Evolutionary conservation across 176 grass and related monocot species (phyloP).

Genomic region (Rhynchospora pubera): DNA sequence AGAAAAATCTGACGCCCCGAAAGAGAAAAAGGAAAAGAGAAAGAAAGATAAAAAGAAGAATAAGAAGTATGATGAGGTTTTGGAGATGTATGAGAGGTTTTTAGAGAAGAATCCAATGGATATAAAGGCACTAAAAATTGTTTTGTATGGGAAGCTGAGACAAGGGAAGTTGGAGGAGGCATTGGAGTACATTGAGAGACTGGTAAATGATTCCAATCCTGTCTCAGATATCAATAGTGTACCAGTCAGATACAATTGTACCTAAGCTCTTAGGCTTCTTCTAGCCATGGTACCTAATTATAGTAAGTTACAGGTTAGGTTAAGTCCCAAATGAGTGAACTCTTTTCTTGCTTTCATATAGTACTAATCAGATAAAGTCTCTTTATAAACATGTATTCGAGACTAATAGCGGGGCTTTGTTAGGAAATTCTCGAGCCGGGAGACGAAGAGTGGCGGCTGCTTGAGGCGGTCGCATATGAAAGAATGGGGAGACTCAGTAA

Average conservation of each 20-base stretch:
- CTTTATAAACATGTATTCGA: neutral
- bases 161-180: constrained; percentile 52
- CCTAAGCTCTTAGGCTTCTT: neutral
- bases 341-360: neutral
- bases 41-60: constrained; percentile 2
- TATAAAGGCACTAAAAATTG: constrained; percentile 61
- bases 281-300: neutral
- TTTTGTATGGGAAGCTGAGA: constrained; percentile 63
- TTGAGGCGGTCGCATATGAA: constrained; percentile 70
- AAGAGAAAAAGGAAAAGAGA: neutral
- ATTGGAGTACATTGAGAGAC: constrained; percentile 35
- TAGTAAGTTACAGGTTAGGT: neutral
- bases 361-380: neutral
- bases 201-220: constrained; percentile 26
- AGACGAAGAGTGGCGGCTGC: constrained; percentile 71
- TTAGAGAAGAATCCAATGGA: constrained; percentile 46
- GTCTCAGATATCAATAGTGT: neutral
- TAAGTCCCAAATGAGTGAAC: neutral
- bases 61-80: constrained; percentile 28
- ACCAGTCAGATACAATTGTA: neutral
- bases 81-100: constrained; percentile 49
- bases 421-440: constrained; percentile 38
- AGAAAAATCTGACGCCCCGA: neutral
- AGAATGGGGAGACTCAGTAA: constrained; percentile 44
- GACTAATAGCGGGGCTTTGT: neutral